These are phyloP conservation scores for Reutealis trisperma DNA, from an alignment of 345 rosid species.

Conservation along the genomic window DNA sequence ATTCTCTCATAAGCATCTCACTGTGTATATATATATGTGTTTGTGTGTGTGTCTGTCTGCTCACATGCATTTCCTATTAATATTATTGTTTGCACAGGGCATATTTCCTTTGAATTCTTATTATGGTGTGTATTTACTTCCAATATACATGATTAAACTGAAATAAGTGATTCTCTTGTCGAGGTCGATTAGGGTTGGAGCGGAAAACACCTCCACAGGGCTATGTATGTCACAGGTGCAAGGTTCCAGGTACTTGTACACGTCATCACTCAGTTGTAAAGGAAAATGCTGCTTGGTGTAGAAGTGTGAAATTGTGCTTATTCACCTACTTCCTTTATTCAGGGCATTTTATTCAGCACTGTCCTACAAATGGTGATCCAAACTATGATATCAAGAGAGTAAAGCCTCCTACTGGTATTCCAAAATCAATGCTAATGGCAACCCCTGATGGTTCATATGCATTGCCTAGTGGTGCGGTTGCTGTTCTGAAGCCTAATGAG, in stretches of 20 bases:
- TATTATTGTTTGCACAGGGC: constrained; percentile 9
- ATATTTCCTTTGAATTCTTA: constrained; percentile 11
- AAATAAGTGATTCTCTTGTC: constrained; percentile 28
- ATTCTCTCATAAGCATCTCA: constrained; percentile 30
- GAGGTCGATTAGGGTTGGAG: constrained; percentile 69
- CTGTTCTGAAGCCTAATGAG: constrained; percentile 96
- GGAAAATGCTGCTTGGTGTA: background rate
- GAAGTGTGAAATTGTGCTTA: background rate
- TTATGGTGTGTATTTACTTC: background rate
- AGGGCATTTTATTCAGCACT: constrained; percentile 99
- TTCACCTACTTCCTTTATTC: constrained; percentile 15
- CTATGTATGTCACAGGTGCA: constrained; percentile 94
- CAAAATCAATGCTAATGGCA: constrained; percentile 96
- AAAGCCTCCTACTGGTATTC: constrained; percentile 95
- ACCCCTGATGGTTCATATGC: constrained; percentile 97
- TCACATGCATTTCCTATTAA: background rate
- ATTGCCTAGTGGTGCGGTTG: constrained; percentile 95
- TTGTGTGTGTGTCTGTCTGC: background rate
- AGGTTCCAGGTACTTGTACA: constrained; percentile 76
- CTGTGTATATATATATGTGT: background rate
- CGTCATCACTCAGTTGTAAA: background rate
- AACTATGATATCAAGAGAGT: constrained; percentile 83
- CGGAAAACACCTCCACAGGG: constrained; percentile 97
- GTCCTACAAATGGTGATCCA: constrained; percentile 99
- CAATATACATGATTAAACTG: constrained; percentile 11